Evolutionary conservation across 176 grass and related monocot species (phyloP).

Genomic region (Aegilops sharonensis): DNA sequence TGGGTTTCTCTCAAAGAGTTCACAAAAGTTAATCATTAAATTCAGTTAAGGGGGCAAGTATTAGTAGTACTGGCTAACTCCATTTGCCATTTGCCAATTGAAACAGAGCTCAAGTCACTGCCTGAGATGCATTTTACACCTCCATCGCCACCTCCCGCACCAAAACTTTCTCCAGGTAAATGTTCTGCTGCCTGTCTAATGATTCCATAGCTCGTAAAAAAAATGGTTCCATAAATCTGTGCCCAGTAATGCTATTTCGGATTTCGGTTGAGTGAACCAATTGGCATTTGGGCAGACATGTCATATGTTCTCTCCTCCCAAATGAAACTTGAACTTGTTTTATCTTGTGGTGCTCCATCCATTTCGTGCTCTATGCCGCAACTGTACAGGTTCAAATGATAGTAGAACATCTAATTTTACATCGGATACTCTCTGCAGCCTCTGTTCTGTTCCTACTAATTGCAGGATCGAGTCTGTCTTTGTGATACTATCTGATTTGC

Average conservation of each 20-base stretch:
- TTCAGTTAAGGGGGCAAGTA: not conserved
- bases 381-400: not conserved
- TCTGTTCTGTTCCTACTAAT: conserved; percentile 7
- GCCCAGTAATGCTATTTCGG: not conserved
- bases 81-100: not conserved
- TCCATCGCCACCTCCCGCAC: not conserved
- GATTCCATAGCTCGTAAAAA: not conserved
- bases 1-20: not conserved
- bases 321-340: not conserved
- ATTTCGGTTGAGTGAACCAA: not conserved
- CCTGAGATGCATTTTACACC: conserved; percentile 31
- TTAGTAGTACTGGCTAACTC: not conserved
- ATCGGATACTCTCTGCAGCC: not conserved
- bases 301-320: not conserved
- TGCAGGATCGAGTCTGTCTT: not conserved
- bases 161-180: conserved; percentile 4
- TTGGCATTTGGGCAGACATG: not conserved
- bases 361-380: not conserved
- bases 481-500: not conserved
- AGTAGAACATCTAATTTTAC: not conserved
- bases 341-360: not conserved
- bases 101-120: conserved; percentile 28
- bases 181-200: not conserved
- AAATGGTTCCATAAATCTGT: not conserved
- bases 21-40: not conserved